These are phyloP conservation scores for Limnomonas spitsbergensis DNA, from an alignment of 139 green algal genomes.

Conservation along the genomic window DNA sequence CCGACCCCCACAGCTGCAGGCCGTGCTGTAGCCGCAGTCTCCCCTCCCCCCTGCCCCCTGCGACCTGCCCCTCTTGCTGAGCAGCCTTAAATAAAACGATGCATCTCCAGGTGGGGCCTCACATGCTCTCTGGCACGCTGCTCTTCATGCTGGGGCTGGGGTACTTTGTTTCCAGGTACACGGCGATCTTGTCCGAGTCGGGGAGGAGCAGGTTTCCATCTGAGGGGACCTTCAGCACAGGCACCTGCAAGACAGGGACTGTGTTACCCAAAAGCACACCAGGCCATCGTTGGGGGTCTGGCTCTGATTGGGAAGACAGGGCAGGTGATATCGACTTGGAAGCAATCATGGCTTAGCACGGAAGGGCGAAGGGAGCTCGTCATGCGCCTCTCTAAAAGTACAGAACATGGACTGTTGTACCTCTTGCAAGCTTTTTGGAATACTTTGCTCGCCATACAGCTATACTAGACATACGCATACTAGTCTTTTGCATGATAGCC, in stretches of 20 bases:
- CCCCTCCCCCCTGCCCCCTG: too few species aligned
- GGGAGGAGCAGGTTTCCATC: neutral
- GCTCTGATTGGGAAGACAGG: too few species aligned
- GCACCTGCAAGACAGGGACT: neutral
- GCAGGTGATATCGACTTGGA: too few species aligned
- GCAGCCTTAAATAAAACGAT: too few species aligned
- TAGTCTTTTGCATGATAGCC: too few species aligned
- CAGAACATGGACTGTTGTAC: neutral
- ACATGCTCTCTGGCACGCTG: neutral
- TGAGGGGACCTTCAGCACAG: constrained; percentile 3
- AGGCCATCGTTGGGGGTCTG: too few species aligned
- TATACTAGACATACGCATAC: too few species aligned
- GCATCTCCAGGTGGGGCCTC: too few species aligned
- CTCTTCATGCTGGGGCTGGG: constrained; percentile 5
- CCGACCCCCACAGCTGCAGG: neutral
- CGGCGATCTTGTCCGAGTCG: constrained; percentile 12
- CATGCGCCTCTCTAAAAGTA: neutral
- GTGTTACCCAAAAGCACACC: neutral
- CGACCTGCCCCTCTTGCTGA: too few species aligned
- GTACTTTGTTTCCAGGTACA: constrained; percentile 14
- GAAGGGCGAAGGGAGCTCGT: too few species aligned
- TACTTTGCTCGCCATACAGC: too few species aligned
- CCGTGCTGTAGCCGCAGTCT: neutral
- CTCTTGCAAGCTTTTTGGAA: neutral
- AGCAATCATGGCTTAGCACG: too few species aligned